These are phyloP conservation scores for Lichtheimia hyalospora DNA, from an alignment of 371 early-diverging fungal genomes.

Conservation along the genomic window DNA sequence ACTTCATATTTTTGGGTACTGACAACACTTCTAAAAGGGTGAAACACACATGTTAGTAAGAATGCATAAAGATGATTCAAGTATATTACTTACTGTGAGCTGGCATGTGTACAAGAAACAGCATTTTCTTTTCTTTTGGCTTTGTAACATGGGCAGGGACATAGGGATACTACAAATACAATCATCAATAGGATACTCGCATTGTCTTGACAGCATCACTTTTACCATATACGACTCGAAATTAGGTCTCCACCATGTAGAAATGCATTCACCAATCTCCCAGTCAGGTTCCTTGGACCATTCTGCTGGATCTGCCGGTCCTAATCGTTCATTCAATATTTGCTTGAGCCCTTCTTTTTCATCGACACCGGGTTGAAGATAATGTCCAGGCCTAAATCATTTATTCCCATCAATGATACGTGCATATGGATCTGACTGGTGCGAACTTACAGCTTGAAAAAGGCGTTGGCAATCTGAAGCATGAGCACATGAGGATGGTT, in stretches of 20 bases:
- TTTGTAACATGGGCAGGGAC: slow-evolving; percentile 76
- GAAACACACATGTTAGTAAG: too few species aligned
- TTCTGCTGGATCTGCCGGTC: slow-evolving; percentile 32
- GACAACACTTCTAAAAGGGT: slow-evolving; percentile 59
- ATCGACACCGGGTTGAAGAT: slow-evolving; percentile 71
- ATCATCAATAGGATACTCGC: neutral
- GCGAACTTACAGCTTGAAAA: slow-evolving; percentile 66
- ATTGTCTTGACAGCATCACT: neutral
- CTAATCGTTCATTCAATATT: slow-evolving; percentile 57
- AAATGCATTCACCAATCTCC: slow-evolving; percentile 73
- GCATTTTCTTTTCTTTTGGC: slow-evolving; percentile 77
- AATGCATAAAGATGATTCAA: too few species aligned
- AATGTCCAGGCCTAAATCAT: slow-evolving; percentile 68
- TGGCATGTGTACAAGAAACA: slow-evolving; percentile 77
- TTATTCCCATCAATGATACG: neutral
- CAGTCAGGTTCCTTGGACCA: slow-evolving; percentile 52
- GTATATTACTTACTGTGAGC: slow-evolving; percentile 60
- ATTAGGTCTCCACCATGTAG: slow-evolving; percentile 79
- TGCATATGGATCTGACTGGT: neutral
- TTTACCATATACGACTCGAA: slow-evolving; percentile 77
- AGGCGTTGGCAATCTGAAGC: slow-evolving; percentile 75
- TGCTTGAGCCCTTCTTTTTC: slow-evolving; percentile 69
- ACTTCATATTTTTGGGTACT: slow-evolving; percentile 79
- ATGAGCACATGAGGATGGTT: slow-evolving; percentile 82
- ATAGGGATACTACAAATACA: slow-evolving; percentile 77